phyloP scores from a whole-genome alignment of 495 filamentous ascomycete genomes.

The Penicillium salamii region DNA sequence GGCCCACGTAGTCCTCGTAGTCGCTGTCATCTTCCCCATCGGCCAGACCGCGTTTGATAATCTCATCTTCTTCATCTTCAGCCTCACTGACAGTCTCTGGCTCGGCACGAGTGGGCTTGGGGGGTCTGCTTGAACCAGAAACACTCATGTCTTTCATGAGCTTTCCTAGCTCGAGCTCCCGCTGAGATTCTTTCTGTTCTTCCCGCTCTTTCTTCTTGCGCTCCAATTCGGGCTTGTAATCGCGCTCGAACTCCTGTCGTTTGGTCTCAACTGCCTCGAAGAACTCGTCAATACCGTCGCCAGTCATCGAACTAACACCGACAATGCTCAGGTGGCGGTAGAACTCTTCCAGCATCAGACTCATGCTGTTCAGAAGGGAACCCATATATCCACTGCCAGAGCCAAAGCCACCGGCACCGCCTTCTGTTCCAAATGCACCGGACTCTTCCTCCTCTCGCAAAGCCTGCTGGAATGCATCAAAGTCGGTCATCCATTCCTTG shows the following conservation, averaged over 20 bases:
- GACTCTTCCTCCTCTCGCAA: constrained; percentile 73
- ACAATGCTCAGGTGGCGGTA: constrained; percentile 90
- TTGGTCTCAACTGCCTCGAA: constrained; percentile 85
- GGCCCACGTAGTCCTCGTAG: constrained; percentile 30
- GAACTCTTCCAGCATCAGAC: constrained; percentile 95
- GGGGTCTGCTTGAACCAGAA: constrained; percentile 39
- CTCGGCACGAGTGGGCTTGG: constrained; percentile 21
- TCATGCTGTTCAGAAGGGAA: constrained; percentile 95
- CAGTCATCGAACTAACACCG: constrained; percentile 89
- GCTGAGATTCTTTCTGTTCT: constrained; percentile 61
- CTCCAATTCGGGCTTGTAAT: constrained; percentile 92
- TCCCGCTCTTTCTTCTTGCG: constrained; percentile 71
- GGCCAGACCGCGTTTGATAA: constrained; percentile 29
- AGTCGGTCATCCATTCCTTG: constrained; percentile 99
- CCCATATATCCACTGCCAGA: constrained; percentile 94
- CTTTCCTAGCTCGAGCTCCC: constrained; percentile 80
- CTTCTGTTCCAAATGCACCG: constrained; percentile 74
- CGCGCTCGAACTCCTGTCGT: constrained; percentile 81
- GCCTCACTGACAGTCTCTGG: constrained; percentile 52
- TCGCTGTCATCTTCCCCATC: constrained; percentile 35
- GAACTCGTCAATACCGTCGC: constrained; percentile 87
- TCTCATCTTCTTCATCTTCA: constrained; percentile 44
- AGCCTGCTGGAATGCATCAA: constrained; percentile 90
- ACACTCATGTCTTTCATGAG: constrained; percentile 95
- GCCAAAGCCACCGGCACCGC: constrained; percentile 55